phyloP scores from a whole-genome alignment of 1,284 basidiomycete species.

The Porogramme epimiltina region DNA sequence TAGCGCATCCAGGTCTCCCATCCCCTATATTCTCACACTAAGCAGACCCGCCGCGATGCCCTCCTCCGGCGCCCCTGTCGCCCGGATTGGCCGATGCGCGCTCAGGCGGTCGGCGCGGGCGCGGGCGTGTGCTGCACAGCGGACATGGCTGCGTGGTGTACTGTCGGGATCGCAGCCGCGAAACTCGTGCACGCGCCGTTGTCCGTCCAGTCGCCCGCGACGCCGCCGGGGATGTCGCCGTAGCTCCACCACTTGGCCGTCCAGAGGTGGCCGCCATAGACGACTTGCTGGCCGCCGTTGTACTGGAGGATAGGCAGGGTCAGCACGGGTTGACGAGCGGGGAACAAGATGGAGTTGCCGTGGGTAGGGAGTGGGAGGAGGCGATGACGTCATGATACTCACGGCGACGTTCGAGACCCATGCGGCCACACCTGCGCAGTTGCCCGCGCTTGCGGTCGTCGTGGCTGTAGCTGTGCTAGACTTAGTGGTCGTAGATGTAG shows the following conservation, averaged over 20 bases:
- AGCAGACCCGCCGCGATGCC: too few relatives aligned
- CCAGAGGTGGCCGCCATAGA: conserved; percentile 51
- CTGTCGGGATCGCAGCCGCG: conserved; percentile 11
- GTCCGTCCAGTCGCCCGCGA: conserved; percentile 41
- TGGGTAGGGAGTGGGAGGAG: background rate
- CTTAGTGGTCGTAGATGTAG: conserved; percentile 18
- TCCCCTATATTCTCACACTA: too few relatives aligned
- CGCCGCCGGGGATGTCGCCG: conserved; percentile 45
- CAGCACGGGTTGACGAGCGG: background rate
- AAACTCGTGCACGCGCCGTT: conserved; percentile 37
- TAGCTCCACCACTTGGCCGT: conserved; percentile 61
- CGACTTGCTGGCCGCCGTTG: conserved; percentile 43
- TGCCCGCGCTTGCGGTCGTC: conserved; percentile 29
- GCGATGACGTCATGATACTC: conserved; percentile 22
- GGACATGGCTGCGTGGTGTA: background rate
- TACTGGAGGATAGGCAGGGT: conserved; percentile 38
- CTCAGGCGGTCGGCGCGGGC: background rate
- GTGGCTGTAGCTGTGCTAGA: conserved; percentile 19
- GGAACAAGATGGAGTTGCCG: background rate
- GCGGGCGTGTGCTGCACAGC: background rate
- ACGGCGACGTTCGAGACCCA: conserved; percentile 48
- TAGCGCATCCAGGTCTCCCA: too few relatives aligned
- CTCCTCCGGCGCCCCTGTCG: too few relatives aligned
- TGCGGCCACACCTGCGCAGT: conserved; percentile 48
- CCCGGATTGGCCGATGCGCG: too few relatives aligned